Evolutionary conservation across 2,329 filamentous ascomycete genomes (phyloP), one percentile per base, ranked within the genome.

Genomic region (Lasiodiplodia citricola): DNA sequence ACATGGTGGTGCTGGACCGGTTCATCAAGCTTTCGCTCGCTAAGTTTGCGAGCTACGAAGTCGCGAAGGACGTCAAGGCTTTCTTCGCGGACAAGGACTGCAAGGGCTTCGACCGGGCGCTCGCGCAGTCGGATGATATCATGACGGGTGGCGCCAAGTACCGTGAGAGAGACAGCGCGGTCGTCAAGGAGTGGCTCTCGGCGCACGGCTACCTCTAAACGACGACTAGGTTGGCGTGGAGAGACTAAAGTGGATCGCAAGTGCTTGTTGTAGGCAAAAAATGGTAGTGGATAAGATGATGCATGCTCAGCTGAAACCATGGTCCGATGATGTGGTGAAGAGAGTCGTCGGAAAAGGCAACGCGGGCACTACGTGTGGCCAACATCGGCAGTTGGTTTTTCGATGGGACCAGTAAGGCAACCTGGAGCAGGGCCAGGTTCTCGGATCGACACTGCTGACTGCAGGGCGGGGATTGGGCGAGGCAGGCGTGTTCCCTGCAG

Each of bases 51-150:
- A 90, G 93, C 74, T 82, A 84, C 16, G 86, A 87, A 71, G 86
- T 88, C 18, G 87, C 93, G 71, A 85, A 89, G 72, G 93, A 97
- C 66, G 96, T 99, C 74, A 86, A 90, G 62, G 79, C 82, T 2
- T 99, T 99, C 85, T 99, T 98, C 84, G 86, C 87, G 74, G 87
- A 87, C 75, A 97, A 95, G 84, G 92, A 98, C 76, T 95, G 92
- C 21, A 89, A 89, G 75, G 92, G 90, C 60, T 98, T 94, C 80
- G 92, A 96, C 78, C 90, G 96, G 67, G 94, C 93, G 4, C 82
- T 99, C 64, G 90, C 91, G 72, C 93, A 96, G 72, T 91, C 95
- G 71, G 90, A 90, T 78, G 96, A 98, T 78, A 94, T 91, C 71
- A 92, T 98, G 72, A 88, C 90, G 52, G 93, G 92, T 13, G 91